Base-by-base conservation (phyloP, 2,329 filamentous ascomycete genomes). In the Colletotrichum limetticola region DNA sequence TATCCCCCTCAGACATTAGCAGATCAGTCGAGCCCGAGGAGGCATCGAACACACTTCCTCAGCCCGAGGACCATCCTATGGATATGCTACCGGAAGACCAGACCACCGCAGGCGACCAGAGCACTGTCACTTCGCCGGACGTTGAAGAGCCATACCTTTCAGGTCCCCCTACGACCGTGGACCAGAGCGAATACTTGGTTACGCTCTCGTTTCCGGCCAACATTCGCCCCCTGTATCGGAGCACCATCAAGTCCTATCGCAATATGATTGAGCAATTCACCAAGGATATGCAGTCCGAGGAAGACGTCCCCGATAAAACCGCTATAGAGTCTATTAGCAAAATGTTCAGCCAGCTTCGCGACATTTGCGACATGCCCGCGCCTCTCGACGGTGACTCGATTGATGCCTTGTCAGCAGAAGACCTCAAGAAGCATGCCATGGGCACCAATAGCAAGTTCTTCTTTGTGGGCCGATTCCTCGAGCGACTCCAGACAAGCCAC, bases 381-480 rank as follows among this genome's bases (percentile, higher is more conserved):
- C 86, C 89, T 46, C 80, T 86, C 52, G 80, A 87, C 28, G 85
- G 85, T n/a, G 82, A 87, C 8, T 77, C 80, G 2, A 77, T 85
- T 14, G 80, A 82, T 28, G 75, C 76, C 4, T 72, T 89, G 68
- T 79, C 83, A 2, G 76, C 84, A 8, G 77, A 79, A 4, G 83
- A 86, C 26, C 81, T 85, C 66, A 86, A 86, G 75, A 91, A 86
- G 76, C 88, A 90, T 75, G 85, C 86, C 1, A 84, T 86, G 68
- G 86, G 86, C 65, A 86, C 88, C 11, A 92, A 90, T 78, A 82
- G 88, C 67, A 92, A 92, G 75, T 90, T 89, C 75, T 86, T 85
- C 37, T 92, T 92, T 75, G 76, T 91, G 6, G 86, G 85, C 57
- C 89, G 91, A 74, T 81, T 92, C 4, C 78, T 91, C 35, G 81